phyloP scores from a whole-genome alignment of 805 yeast genomes.

The Ogataea thermomethanolica region DNA sequence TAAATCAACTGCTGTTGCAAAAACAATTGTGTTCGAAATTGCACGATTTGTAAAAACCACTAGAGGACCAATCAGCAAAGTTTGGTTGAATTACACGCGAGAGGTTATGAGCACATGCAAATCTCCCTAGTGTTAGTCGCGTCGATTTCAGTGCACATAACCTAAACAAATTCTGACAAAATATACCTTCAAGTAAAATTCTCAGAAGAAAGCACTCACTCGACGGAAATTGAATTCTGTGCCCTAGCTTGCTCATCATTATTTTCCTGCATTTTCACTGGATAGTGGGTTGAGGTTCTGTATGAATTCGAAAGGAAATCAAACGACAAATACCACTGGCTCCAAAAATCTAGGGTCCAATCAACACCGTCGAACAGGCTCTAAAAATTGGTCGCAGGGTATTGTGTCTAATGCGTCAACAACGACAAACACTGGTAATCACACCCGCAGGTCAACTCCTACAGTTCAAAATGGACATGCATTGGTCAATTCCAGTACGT shows the following conservation, averaged over 20 bases:
- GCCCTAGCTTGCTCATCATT: too few relatives aligned
- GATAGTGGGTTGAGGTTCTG: too few relatives aligned
- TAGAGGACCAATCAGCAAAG: conserved; percentile 9
- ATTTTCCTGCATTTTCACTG: too few relatives aligned
- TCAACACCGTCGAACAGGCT: conserved; percentile 26
- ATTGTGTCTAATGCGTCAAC: conserved; percentile 1
- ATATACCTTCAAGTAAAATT: too few relatives aligned
- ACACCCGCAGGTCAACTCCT: too few relatives aligned
- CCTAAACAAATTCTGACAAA: not conserved
- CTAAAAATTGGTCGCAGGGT: conserved; percentile 20
- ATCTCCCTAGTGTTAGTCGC: not conserved
- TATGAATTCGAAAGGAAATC: conserved; percentile 8
- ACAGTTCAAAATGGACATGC: too few relatives aligned
- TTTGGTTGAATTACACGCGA: not conserved
- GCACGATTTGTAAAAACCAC: not conserved
- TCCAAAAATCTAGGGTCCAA: conserved; percentile 2
- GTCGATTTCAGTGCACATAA: conserved; percentile 5
- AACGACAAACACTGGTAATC: not conserved
- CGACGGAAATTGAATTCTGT: too few relatives aligned
- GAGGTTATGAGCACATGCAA: conserved; percentile 6
- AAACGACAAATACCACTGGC: not conserved
- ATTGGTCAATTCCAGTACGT: too few relatives aligned
- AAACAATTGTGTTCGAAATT: not conserved
- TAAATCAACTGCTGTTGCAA: not conserved
- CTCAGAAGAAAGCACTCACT: too few relatives aligned